These are phyloP conservation scores for Trypanosoma conorhini DNA, from an alignment of 208 protist genomes.

Conservation along the genomic window DNA sequence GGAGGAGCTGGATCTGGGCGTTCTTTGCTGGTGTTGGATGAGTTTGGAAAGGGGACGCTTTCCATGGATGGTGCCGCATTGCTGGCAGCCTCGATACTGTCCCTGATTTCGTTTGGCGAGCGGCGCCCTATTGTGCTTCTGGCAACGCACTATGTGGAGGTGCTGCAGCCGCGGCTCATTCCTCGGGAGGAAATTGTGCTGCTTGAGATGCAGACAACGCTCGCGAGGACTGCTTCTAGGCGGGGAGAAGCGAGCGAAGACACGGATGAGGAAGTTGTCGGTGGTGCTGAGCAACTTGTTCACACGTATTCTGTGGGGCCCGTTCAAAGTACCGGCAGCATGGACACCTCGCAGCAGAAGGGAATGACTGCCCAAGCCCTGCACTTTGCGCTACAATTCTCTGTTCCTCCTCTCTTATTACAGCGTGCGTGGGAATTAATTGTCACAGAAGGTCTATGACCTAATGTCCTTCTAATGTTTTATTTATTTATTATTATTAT, in stretches of 20 bases:
- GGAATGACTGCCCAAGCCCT: slow-evolving; percentile 18
- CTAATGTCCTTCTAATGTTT: slow-evolving; percentile 4
- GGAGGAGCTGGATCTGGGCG: slow-evolving; percentile 23
- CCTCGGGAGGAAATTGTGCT: slow-evolving; percentile 19
- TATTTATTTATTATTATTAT: slow-evolving; percentile 20
- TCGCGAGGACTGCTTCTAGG: not conserved
- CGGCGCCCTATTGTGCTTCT: slow-evolving; percentile 53
- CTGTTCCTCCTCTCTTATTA: slow-evolving; percentile 26
- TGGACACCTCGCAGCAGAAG: not conserved
- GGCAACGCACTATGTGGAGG: slow-evolving; percentile 75
- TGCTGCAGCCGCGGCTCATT: slow-evolving; percentile 26
- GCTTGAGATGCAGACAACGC: slow-evolving; percentile 30
- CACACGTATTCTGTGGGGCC: slow-evolving; percentile 21
- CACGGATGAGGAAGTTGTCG: not conserved
- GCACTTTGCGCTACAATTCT: slow-evolving; percentile 31
- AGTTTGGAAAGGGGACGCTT: slow-evolving; percentile 95
- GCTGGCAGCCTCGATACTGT: slow-evolving; percentile 61
- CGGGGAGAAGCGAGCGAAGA: not conserved
- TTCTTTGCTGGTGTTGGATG: slow-evolving; percentile 91
- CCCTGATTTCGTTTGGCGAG: slow-evolving; percentile 36
- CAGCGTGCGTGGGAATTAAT: slow-evolving; percentile 24
- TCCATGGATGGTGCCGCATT: slow-evolving; percentile 84
- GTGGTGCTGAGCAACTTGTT: slow-evolving; percentile 16
- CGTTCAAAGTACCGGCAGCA: not conserved
- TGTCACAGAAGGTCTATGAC: slow-evolving; percentile 18